These are phyloP conservation scores for Amyloporia xantha DNA, from an alignment of 768 basidiomycete species.

Conservation along the genomic window DNA sequence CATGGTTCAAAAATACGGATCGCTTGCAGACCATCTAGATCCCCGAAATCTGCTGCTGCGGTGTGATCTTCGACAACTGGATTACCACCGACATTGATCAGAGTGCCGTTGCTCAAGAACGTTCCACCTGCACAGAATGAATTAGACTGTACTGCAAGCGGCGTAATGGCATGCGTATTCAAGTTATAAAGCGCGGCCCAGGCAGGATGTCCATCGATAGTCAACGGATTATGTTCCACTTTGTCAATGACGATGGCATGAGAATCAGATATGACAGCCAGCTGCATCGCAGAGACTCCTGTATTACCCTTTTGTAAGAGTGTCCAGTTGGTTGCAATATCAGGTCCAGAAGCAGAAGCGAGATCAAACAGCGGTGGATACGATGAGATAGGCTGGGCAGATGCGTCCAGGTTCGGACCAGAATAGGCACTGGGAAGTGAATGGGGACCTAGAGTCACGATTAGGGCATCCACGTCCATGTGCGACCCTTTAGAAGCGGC, in stretches of 20 bases:
- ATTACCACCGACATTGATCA: conserved; percentile 79
- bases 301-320: conserved; percentile 60
- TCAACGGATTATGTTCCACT: conserved; percentile 78
- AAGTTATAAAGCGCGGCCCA: conserved; percentile 77
- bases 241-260: conserved; percentile 78
- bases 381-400: conserved; percentile 4
- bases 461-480: conserved; percentile 59
- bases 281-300: conserved; percentile 76
- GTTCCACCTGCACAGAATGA: conserved; percentile 84
- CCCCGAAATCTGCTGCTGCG: conserved; percentile 67
- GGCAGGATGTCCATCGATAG: conserved; percentile 68
- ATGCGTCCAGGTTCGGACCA: conserved; percentile 5
- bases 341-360: conserved; percentile 8
- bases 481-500: conserved; percentile 28
- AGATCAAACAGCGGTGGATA: conserved; percentile 15
- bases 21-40: conserved; percentile 65
- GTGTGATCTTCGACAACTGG: conserved; percentile 63
- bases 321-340: conserved; percentile 38
- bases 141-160: conserved; percentile 65
- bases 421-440: background rate
- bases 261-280: conserved; percentile 57
- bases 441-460: conserved; percentile 44
- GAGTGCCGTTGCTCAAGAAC: conserved; percentile 69
- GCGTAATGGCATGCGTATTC: conserved; percentile 50
- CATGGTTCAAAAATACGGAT: conserved; percentile 71